These are phyloP conservation scores for Beverwykella pulmonaria DNA, from an alignment of 495 filamentous ascomycete species.

Conservation along the genomic window DNA sequence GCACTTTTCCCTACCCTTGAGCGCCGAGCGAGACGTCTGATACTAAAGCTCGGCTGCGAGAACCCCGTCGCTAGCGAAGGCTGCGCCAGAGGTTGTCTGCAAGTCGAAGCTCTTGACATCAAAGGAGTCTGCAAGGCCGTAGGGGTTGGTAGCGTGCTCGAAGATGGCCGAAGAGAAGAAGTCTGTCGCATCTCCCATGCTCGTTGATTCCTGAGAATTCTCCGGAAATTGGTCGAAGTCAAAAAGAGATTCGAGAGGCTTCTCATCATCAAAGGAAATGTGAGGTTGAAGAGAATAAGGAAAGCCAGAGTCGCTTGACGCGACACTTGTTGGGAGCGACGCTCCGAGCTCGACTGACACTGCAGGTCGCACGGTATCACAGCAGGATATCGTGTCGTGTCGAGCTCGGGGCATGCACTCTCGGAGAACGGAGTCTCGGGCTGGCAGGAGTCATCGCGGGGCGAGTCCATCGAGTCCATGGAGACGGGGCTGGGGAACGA, in stretches of 20 bases:
- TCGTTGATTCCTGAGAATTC: conserved; percentile 2
- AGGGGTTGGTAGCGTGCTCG: conserved; percentile 39
- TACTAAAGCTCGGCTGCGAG: conserved; percentile 62
- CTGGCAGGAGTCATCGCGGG: conserved; percentile 48
- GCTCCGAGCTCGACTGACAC: conserved; percentile 72
- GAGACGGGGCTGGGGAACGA: conserved; percentile 40
- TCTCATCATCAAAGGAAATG: conserved; percentile 24
- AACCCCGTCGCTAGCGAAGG: conserved; percentile 88
- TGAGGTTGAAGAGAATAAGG: conserved; percentile 33
- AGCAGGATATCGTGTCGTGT: conserved; percentile 99
- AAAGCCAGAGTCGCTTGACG: conserved; percentile 24
- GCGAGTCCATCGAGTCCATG: conserved; percentile 46
- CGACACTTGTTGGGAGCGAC: conserved; percentile 3
- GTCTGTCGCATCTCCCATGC: conserved; percentile 24
- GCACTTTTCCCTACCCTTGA: not conserved
- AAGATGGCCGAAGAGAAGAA: conserved; percentile 30
- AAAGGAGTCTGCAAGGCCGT: conserved; percentile 49
- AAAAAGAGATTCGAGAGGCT: conserved; percentile 33
- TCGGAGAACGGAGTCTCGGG: conserved; percentile 33
- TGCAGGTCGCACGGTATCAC: conserved; percentile 99
- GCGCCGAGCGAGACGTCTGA: conserved; percentile 11
- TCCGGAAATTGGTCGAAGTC: conserved; percentile 35
- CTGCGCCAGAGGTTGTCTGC: conserved; percentile 92
- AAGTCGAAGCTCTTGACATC: conserved; percentile 64
- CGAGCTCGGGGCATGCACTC: conserved; percentile 63